Evolutionary conservation across 768 basidiomycete species (phyloP).

Genomic region (Podaxis pistillaris): DNA sequence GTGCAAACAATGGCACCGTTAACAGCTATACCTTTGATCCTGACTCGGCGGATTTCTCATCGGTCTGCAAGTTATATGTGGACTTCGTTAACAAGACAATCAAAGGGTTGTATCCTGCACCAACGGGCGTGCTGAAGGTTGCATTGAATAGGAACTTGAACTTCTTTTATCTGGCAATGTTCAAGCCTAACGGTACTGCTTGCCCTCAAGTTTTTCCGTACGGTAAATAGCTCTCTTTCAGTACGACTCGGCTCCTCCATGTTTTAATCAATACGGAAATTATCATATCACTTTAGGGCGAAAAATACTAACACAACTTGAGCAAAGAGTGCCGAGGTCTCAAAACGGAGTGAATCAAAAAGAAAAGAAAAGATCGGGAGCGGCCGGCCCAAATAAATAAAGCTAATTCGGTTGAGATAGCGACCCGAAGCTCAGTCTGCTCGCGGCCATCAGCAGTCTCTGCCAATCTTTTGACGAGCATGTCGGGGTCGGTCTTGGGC

Average conservation of each 20-base stretch:
- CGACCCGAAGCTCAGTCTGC: too few relatives aligned
- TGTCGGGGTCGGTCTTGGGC: too few relatives aligned
- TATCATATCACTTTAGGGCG: too few relatives aligned
- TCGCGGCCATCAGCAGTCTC: too few relatives aligned
- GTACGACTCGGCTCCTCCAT: neutral
- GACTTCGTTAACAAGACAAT: slow-evolving; percentile 19
- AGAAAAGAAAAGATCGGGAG: too few relatives aligned
- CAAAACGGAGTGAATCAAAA: too few relatives aligned
- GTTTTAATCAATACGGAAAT: neutral
- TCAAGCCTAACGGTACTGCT: neutral
- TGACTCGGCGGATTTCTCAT: slow-evolving; percentile 10
- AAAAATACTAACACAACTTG: too few relatives aligned
- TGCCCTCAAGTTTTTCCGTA: neutral
- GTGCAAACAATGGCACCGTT: slow-evolving; percentile 13
- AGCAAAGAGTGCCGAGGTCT: too few relatives aligned
- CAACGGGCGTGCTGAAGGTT: slow-evolving; percentile 11
- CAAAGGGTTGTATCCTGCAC: slow-evolving; percentile 19
- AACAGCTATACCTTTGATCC: slow-evolving; percentile 17
- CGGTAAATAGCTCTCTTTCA: neutral
- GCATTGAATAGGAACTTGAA: slow-evolving; percentile 14
- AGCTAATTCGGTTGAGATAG: too few relatives aligned
- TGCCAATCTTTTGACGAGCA: too few relatives aligned
- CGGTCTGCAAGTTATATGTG: slow-evolving; percentile 17
- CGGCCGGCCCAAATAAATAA: too few relatives aligned
- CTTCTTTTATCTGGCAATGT: slow-evolving; percentile 8